Base-by-base conservation (phyloP, 495 filamentous ascomycete species). In the Penicillium argentinense region DNA sequence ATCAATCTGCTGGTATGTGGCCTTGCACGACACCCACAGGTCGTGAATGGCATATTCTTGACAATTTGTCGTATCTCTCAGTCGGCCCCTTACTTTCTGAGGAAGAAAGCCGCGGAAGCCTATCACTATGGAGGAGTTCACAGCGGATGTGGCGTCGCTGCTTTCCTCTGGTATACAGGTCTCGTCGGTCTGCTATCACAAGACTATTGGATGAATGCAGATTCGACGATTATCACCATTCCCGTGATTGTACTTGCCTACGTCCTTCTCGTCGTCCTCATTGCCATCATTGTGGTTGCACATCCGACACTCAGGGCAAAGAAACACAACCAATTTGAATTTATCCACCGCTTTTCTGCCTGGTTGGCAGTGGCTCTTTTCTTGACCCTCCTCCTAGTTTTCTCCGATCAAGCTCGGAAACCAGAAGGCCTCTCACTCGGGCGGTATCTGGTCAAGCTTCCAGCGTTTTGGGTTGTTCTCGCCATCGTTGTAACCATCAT, bases 111-210 rank as follows among this genome's bases (percentile, higher is more conserved):
- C 0, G 84, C 86, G 21, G 88, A 89, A 54, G 73, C 88, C 3
- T 91, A 89, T 59, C 82, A 87, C 29, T 85, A 86, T 60, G 88
- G 88, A 21, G 88, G 88, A 11, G 73, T 89, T 5, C 88, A 91
- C 57, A 85, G 79, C 52, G 85, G 85, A 13, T 85, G 84, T 37
- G 86, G 83, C 14, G 70, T 87, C 3, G 81, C 82, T 9, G 77
- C 84, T 1, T 74, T 82, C 0, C 57, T 83, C 21, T 93, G 88
- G 88, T 90, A 87, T 64, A 54, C 82, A 17, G 76, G 77, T 41
- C 75, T 79, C 27, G 75, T 80, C n/a, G 68, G 65, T 14, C 47
- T 75, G n/a, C 60, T 81, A 27, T 77, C 80, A 3, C 68, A 60
- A 59, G 48, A 78, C 19, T 74, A 71, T 48, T 68, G 59, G 60